Base-by-base conservation (phyloP, 2,329 filamentous ascomycete species). In the Camptophora hylomeconis region DNA sequence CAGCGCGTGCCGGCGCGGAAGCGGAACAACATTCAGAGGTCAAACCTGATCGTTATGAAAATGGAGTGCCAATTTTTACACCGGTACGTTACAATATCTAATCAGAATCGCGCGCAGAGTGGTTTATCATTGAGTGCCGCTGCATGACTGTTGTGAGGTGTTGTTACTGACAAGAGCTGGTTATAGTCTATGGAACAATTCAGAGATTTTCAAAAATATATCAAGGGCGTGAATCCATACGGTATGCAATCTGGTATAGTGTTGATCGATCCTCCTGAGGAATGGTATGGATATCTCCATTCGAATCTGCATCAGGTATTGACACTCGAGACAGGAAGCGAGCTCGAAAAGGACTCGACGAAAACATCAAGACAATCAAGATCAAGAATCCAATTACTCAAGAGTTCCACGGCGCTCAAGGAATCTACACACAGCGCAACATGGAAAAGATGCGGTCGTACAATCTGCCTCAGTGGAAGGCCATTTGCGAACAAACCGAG, bases 381-480 rank as follows among this genome's bases (percentile, higher is more conserved):
- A 86, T 98, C 48, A 87, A 87, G 56, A 92, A 98, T 42, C 89
- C 89, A 3, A 95, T 98, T 52, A 93, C 84, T 50, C 89, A 98
- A 55, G 89, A 98, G 47, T 98, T 98, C 46, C 87, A 92, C 65
- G 89, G 89, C 22, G 83, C 81, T 28, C 83, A 87, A 50, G 92
- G 89, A 32, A 92, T 82, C 32, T 98, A 94, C 52, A 87, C 87
- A 19, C 89, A 98, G 54, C 82, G 89, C 48, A 98, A 98, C 50
- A 86, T 98, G 35, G 76, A 95, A 47, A 92, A 94, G 57, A 83
- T 92, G 52, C 72, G 89, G 51, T 84, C 84, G 9, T 98, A 98
- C 61, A 98, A 94, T 45, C 65, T 98, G 4, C 87, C 87, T 1
- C 86, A 98, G 55, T 98, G 89, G 89, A 82, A 84, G 43, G 72